These are phyloP conservation scores for Tetrapisispora taiwanensis DNA, from an alignment of 805 yeast genomes.

Conservation along the genomic window DNA sequence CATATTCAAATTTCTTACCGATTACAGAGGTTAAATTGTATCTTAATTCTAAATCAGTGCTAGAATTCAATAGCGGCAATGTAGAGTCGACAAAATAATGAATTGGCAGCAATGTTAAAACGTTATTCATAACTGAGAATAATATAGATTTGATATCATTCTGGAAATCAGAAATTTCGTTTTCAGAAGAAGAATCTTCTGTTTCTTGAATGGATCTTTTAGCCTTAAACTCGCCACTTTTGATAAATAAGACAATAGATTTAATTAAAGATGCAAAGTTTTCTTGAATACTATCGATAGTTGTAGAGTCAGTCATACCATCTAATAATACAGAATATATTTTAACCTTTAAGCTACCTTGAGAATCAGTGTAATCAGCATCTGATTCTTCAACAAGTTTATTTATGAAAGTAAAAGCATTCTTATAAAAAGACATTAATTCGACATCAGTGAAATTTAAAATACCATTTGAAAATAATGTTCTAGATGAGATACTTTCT, in stretches of 20 bases:
- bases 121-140: constrained; percentile 48
- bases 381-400: constrained; percentile 36
- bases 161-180: constrained; percentile 13
- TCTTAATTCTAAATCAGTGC: constrained; percentile 38
- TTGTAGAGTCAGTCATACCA: constrained; percentile 11
- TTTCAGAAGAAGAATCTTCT: constrained; percentile 14
- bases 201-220: constrained; percentile 3
- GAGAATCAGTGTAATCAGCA: constrained; percentile 17
- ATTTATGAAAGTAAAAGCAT: constrained; percentile 48
- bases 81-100: constrained; percentile 59
- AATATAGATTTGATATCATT: constrained; percentile 33
- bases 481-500: constrained; percentile 34
- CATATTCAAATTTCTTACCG: constrained; percentile 58
- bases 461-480: constrained; percentile 54
- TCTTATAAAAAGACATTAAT: constrained; percentile 37
- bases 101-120: constrained; percentile 66
- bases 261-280: constrained; percentile 22
- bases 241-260: constrained; percentile 16
- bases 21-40: constrained; percentile 54
- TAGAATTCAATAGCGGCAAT: constrained; percentile 30
- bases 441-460: constrained; percentile 42
- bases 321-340: constrained; percentile 44
- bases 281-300: constrained; percentile 11
- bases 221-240: constrained; percentile 6
- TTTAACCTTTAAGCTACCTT: constrained; percentile 40